Percentiles rank a stretch among this genome's conserved stretches.
These are phyloP conservation scores for Rhodosporidiobolus sp. DNA, from an alignment of 768 basidiomycete species.

Conservation along the genomic window DNA sequence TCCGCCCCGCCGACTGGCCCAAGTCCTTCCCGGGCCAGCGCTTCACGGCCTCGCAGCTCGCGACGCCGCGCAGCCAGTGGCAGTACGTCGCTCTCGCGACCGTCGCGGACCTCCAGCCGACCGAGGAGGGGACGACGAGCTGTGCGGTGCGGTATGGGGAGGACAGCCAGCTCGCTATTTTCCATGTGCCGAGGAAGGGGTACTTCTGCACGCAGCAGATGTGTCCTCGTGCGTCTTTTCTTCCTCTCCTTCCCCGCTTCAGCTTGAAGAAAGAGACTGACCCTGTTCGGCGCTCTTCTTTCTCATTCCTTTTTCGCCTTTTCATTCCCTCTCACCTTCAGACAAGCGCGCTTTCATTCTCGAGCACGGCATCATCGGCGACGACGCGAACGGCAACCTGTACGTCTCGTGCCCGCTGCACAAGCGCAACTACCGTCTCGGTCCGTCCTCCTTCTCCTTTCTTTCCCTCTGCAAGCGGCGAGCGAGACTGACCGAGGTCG, in stretches of 20 bases:
- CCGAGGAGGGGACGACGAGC: constrained; percentile 46
- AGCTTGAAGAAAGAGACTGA: too few species aligned
- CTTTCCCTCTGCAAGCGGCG: too few species aligned
- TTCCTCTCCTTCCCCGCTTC: not conserved
- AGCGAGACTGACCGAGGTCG: too few species aligned
- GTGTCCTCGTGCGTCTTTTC: constrained; percentile 39
- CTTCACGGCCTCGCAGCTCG: constrained; percentile 51
- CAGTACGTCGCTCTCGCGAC: constrained; percentile 58
- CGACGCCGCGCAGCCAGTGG: constrained; percentile 58
- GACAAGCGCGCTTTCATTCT: constrained; percentile 64
- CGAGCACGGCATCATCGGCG: constrained; percentile 64
- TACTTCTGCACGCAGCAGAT: constrained; percentile 70
- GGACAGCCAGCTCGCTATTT: constrained; percentile 64
- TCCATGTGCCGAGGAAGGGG: constrained; percentile 60
- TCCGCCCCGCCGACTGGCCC: constrained; percentile 67
- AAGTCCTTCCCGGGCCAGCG: constrained; percentile 58
- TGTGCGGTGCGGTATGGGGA: constrained; percentile 63
- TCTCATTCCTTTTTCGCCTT: too few species aligned
- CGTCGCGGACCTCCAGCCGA: constrained; percentile 55
- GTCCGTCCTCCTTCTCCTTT: not conserved
- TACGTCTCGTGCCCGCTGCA: constrained; percentile 52
- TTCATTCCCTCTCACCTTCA: constrained; percentile 47
- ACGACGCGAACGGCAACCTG: constrained; percentile 57
- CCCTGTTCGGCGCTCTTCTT: not conserved
- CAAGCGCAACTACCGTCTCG: constrained; percentile 37